Evolutionary conservation across 176 grass and related monocot genomes (phyloP).

Genomic region (Tuctoria greenei): DNA sequence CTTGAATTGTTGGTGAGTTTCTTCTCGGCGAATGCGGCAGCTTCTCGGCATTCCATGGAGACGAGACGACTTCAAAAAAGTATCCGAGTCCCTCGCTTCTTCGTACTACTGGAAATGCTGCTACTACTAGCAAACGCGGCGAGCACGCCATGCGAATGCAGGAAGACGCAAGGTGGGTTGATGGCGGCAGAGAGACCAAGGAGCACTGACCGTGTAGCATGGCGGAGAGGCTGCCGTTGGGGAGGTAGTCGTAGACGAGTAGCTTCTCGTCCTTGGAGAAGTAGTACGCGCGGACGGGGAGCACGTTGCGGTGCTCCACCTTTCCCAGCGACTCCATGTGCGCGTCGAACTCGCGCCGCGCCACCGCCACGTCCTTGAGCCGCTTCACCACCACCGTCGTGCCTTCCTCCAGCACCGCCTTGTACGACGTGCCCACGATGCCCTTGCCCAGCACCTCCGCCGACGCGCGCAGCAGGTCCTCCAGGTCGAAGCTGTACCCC

Average conservation of each 20-base stretch:
- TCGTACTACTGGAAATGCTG: not conserved
- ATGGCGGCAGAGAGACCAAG: not conserved
- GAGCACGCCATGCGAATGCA: not conserved
- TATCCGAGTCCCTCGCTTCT: not conserved
- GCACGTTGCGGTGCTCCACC: conserved; percentile 69
- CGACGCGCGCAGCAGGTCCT: conserved; percentile 93
- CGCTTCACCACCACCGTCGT: conserved; percentile 95
- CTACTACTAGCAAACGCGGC: not conserved
- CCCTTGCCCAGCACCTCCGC: conserved; percentile 98
- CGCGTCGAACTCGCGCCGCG: conserved; percentile 69
- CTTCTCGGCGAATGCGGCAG: not conserved
- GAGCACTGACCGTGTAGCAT: conserved; percentile 77
- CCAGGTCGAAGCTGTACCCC: conserved; percentile 91
- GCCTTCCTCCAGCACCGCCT: conserved; percentile 95
- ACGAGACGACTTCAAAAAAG: not conserved
- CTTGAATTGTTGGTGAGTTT: not conserved
- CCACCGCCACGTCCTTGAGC: conserved; percentile 82
- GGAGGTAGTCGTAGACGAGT: conserved; percentile 86
- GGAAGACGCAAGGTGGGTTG: too few relatives aligned
- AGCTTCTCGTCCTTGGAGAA: conserved; percentile 98
- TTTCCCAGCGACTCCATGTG: conserved; percentile 67
- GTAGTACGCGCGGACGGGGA: conserved; percentile 85
- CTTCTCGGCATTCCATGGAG: not conserved
- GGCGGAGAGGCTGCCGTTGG: conserved; percentile 93
- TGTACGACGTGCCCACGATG: conserved; percentile 85